Conservation (phyloP, 495 filamentous ascomycete genomes). For the Hyaloscypha bicolor region DNA sequence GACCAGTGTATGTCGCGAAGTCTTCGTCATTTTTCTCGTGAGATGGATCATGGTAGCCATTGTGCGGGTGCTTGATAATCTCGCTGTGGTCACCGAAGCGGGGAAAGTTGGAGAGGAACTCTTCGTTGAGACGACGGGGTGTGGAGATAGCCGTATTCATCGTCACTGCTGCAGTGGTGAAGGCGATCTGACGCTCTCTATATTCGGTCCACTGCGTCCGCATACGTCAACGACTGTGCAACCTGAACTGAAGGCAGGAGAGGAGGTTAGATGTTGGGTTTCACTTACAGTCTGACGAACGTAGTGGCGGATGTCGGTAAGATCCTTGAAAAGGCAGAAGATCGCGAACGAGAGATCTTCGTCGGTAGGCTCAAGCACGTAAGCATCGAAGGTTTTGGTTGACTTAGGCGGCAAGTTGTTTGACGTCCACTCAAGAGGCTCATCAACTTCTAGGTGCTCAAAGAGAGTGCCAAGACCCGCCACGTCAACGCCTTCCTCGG, state of each 20-base stretch:
- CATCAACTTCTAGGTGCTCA: neutral
- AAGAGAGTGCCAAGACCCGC: neutral
- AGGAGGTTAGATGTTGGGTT: too few species aligned
- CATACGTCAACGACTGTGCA: neutral
- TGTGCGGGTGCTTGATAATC: neutral
- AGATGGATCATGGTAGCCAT: too few species aligned
- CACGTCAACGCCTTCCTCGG: neutral
- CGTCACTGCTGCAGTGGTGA: neutral
- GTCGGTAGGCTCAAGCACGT: neutral
- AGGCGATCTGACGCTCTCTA: neutral
- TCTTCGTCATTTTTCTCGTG: too few species aligned
- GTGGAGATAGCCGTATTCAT: neutral
- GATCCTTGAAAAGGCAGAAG: neutral
- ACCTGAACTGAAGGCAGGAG: neutral
- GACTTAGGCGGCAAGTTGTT: neutral
- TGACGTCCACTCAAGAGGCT: neutral
- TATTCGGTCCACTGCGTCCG: neutral
- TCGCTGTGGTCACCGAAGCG: neutral
- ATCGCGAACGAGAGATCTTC: neutral
- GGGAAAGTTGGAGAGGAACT: neutral
- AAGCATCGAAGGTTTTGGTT: neutral
- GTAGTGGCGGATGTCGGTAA: neutral
- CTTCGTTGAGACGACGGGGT: neutral
- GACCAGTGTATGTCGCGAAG: too few species aligned
- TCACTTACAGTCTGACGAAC: neutral